Conservation (phyloP, 2,329 filamentous ascomycete genomes). For the Tolypocladium nubicola region DNA sequence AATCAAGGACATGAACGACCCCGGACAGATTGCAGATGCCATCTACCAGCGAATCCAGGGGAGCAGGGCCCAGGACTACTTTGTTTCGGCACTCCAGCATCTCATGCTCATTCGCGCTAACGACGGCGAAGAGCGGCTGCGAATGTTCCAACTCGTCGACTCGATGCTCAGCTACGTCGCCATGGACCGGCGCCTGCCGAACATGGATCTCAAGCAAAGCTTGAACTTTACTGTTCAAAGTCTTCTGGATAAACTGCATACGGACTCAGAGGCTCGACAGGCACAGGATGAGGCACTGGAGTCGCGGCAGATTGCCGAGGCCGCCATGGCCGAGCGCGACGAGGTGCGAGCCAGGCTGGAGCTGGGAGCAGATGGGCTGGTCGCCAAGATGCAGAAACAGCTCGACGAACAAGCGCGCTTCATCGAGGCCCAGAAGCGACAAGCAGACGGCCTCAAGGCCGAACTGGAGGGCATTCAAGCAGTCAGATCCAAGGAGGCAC, state of each 20-base stretch:
- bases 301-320: constrained; percentile 85
- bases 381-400: constrained; percentile 86
- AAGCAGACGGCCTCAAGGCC: constrained; percentile 78
- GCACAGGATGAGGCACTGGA: constrained; percentile 87
- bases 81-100: constrained; percentile 90
- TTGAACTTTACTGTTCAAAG: constrained; percentile 96
- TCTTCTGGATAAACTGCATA: constrained; percentile 89
- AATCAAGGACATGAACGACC: constrained; percentile 85
- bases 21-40: constrained; percentile 84
- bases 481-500: constrained; percentile 78
- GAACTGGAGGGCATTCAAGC: constrained; percentile 82
- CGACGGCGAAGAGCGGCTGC: constrained; percentile 80
- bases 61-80: constrained; percentile 86
- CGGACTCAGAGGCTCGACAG: constrained; percentile 87
- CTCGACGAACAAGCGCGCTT: constrained; percentile 86
- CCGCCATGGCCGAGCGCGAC: constrained; percentile 91
- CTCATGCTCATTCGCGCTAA: constrained; percentile 85
- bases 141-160: constrained; percentile 96
- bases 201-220: constrained; percentile 96
- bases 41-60: constrained; percentile 79
- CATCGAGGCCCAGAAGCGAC: constrained; percentile 78
- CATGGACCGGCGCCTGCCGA: constrained; percentile 90
- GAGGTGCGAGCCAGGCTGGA: constrained; percentile 85
- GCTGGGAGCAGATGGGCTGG: constrained; percentile 83
- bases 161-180: constrained; percentile 98